Conservation (phyloP, 2,329 filamentous ascomycete species). For the Chaetomium sp. region DNA sequence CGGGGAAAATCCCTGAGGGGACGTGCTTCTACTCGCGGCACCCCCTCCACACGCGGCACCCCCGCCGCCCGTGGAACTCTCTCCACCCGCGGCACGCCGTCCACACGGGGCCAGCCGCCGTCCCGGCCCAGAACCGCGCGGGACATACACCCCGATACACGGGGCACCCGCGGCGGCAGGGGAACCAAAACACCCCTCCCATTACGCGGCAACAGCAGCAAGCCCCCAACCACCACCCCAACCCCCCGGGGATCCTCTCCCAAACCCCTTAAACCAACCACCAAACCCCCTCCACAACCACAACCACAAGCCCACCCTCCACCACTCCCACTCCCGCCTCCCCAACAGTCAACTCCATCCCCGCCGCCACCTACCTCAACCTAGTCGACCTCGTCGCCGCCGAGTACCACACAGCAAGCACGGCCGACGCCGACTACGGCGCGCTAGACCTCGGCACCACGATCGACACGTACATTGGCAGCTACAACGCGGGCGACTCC, state of each 20-base stretch:
- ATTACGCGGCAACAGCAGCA: not conserved
- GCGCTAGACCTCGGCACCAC: slow-evolving; percentile 20
- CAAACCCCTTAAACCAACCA: not conserved
- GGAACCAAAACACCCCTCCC: not conserved
- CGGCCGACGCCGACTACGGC: slow-evolving; percentile 31
- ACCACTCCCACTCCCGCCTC: not conserved
- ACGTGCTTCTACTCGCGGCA: not conserved
- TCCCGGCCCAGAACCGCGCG: not conserved
- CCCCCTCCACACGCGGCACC: not conserved
- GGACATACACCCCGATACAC: not conserved
- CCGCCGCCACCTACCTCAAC: not conserved
- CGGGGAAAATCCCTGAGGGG: not conserved
- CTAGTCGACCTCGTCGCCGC: slow-evolving; percentile 1
- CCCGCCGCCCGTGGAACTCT: not conserved
- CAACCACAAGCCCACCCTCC: not conserved
- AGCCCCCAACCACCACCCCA: not conserved
- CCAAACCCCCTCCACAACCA: not conserved
- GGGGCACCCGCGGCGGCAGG: not conserved
- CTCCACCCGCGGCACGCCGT: not conserved
- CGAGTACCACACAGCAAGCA: slow-evolving; percentile 13
- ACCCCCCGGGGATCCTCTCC: not conserved
- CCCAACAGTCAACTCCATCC: not conserved
- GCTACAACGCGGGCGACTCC: slow-evolving; percentile 30
- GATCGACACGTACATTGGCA: slow-evolving; percentile 30
- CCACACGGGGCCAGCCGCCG: not conserved